Base-by-base conservation (phyloP, 2,329 filamentous ascomycete species). In the Geosmithia putterillii region DNA sequence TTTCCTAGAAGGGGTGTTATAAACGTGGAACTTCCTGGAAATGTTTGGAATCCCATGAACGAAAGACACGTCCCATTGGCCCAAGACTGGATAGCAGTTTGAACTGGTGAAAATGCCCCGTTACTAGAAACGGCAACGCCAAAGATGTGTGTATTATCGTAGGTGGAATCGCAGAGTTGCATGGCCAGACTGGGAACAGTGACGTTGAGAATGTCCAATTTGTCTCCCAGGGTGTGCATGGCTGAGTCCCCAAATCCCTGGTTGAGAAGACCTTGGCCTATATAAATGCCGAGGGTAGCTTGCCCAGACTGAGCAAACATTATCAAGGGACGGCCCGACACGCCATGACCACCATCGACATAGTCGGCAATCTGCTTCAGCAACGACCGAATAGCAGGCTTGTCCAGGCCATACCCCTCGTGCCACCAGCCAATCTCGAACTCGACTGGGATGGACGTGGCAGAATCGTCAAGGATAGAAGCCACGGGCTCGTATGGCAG, bases 211-310 rank as follows among this genome's bases (percentile, higher is more conserved):
- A 45, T 47, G 23, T 46, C 45, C 17, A 56, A 46, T 35, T 47
- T 51, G 37, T 56, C 44, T 40, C 59, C 42, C 7, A 63, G 53
- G 4, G 43, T 44, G 40, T 43, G 41, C n/a, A 63, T 52, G 20
- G 57, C 59, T 23, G 54, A 50, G 9, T 42, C 38, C 43, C 48
- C 51, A 19, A 59, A 38, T 43, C 49, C 50, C 47, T 57, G 48
- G 41, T 48, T 52, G 42, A 52, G 52, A 38, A 61, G 46, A 43
- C 47, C 53, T 38, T 51, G 52, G 47, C 62, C 61, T n/a, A 64
- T 55, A 44, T 64, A 64, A 38, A 64, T 32, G 39, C 62, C 60
- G 19, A 60, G 44, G 12, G 54, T 53, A 34, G 53, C 53, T 36
- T 51, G 50, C 3, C 51, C 54, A 40, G 50, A 55, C 45, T 51